Base-by-base conservation (phyloP, 1,284 basidiomycete genomes). In the Bondarzewia mesenterica region DNA sequence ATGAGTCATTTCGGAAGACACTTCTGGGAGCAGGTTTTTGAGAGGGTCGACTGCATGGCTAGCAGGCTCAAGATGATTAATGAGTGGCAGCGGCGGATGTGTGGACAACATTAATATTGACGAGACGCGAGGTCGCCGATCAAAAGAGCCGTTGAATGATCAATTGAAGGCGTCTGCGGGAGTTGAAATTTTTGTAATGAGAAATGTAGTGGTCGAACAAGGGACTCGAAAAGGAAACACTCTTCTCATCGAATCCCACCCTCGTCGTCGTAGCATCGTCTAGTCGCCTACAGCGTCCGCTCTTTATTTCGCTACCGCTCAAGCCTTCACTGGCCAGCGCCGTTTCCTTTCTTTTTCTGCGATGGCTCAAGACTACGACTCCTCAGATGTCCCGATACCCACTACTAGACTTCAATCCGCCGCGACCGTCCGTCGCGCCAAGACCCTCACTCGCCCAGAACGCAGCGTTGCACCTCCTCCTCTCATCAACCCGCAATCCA, bases 391-490 rank as follows among this genome's bases (percentile, higher is more conserved):
- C 57, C 85, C 83, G 53, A 80, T 82, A 54, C 83, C 80, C 25
- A 85, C 84, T 20, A 72, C 77, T 52, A 70, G 76, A 49, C 74
- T 77, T 50, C 71, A 73, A 46, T 75, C 72, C 21, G 69, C 77
- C 46, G 75, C 74, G 46, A 71, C 80, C 46, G 73, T 90, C 50
- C 82, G 84, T 47, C 78, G 93, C 52, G 89, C 88, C 61, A 97
- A 96, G 73, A 99, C 95, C 2, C 82, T 99, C 57, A 98, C 92
- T 47, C 80, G 93, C 48, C 96, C 95, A 57, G 95, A 99, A 72
- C 84, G 95, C 50, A 80, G 89, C 63, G 89, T 97, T 50, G 92
- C 91, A 8, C 89, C 93, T 36, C 86, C 89, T 12, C 95, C 96
- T 1, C 82, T 99, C 59, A 94, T 99, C 61, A 94, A 91, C 50